Percentiles rank a stretch among this genome's conserved stretches.
Conservation (phyloP, 1,284 basidiomycete genomes). For the Phellopilus nigrolimitatus region DNA sequence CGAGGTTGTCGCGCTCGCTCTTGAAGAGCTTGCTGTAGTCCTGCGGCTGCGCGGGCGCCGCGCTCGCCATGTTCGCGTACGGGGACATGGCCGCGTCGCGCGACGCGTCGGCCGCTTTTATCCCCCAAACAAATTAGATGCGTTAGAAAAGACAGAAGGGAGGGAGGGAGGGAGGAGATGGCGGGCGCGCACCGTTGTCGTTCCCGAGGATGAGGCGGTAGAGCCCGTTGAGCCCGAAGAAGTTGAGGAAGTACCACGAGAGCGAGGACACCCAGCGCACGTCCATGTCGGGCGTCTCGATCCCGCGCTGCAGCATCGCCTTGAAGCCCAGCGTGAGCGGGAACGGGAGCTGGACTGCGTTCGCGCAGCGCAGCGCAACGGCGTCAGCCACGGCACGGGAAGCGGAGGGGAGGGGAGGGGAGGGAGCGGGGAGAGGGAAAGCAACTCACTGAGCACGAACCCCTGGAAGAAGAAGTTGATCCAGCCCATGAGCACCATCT, state of each 20-base stretch:
- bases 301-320: slow-evolving; percentile 96
- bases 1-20: slow-evolving; percentile 89
- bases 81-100: slow-evolving; percentile 70
- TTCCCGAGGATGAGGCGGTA: slow-evolving; percentile 91
- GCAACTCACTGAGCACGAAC: slow-evolving; percentile 87
- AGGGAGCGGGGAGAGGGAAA: neutral
- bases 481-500: slow-evolving; percentile 99
- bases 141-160: neutral
- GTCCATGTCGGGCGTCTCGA: slow-evolving; percentile 95
- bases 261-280: slow-evolving; percentile 98
- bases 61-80: slow-evolving; percentile 45
- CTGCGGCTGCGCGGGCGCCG: slow-evolving; percentile 56
- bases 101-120: slow-evolving; percentile 69
- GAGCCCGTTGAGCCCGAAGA: slow-evolving; percentile 95
- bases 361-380: no score
- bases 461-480: slow-evolving; percentile 99
- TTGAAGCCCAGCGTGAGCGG: slow-evolving; percentile 97
- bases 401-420: neutral
- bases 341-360: slow-evolving; percentile 94
- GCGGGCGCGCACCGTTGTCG: slow-evolving; percentile 69
- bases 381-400: no score
- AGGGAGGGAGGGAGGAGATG: slow-evolving; percentile 10
- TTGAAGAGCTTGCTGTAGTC: slow-evolving; percentile 91
- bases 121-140: neutral
- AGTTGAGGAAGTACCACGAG: slow-evolving; percentile 99